Evolutionary conservation across 305 asterid species (phyloP).

Genomic region (Lippia alba): DNA sequence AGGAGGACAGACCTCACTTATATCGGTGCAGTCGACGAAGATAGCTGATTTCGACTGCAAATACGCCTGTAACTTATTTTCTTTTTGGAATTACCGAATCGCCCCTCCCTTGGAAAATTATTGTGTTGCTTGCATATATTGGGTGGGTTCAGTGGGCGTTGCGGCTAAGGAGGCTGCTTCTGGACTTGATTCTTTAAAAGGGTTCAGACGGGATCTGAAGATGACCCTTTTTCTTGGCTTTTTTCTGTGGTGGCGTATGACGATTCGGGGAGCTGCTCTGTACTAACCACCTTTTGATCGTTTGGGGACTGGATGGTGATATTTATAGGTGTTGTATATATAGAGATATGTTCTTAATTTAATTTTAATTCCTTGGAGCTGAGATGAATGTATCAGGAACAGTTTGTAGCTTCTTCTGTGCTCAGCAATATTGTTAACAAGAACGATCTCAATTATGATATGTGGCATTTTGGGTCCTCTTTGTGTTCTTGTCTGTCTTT

Average conservation of each 20-base stretch:
- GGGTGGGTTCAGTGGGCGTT: slow-evolving; percentile 29
- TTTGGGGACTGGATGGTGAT: slow-evolving; percentile 42
- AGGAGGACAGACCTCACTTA: slow-evolving; percentile 87
- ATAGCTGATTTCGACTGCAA: slow-evolving; percentile 58
- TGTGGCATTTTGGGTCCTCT: slow-evolving; percentile 41
- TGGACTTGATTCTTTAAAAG: slow-evolving; percentile 55
- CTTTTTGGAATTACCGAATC: slow-evolving; percentile 29
- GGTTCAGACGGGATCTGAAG: slow-evolving; percentile 36
- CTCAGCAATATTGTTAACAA: slow-evolving; percentile 51
- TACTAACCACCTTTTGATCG: slow-evolving; percentile 58
- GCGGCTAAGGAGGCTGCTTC: slow-evolving; percentile 43
- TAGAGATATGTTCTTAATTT: slow-evolving; percentile 41
- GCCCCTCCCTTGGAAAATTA: slow-evolving; percentile 33
- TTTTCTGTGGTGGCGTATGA: slow-evolving; percentile 1
- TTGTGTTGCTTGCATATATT: slow-evolving; percentile 23
- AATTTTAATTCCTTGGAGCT: slow-evolving; percentile 33
- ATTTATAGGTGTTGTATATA: slow-evolving; percentile 64
- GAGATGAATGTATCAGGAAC: slow-evolving; percentile 51
- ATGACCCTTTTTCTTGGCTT: slow-evolving; percentile 26
- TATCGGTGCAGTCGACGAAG: slow-evolving; percentile 88
- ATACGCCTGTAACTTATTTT: slow-evolving; percentile 29
- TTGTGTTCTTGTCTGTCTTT: neutral
- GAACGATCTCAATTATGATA: slow-evolving; percentile 33
- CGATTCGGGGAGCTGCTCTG: slow-evolving; percentile 46
- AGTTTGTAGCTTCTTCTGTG: slow-evolving; percentile 48